A percentile compares a stretch with the other conserved stretches of the same genome.
phyloP scores from a whole-genome alignment of 2,329 filamentous ascomycete species.

The Beauveria caledonica region DNA sequence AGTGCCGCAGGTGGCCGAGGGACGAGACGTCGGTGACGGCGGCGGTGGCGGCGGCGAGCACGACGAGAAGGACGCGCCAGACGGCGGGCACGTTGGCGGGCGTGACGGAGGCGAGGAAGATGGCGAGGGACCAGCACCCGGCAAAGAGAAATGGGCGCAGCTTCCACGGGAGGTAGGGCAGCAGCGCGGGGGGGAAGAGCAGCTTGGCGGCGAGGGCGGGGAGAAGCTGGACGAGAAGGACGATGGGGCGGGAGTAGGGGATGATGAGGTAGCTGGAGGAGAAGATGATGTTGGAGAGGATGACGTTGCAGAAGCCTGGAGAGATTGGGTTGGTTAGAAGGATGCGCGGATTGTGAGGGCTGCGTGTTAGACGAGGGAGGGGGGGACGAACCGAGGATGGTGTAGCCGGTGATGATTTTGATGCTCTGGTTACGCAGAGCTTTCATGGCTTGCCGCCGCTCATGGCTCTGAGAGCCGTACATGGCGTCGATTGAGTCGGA shows the following conservation, averaged over 20 bases:
- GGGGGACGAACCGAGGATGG: constrained; percentile 4
- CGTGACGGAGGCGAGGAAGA: constrained; percentile 19
- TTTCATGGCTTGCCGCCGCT: constrained; percentile 2
- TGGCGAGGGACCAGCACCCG: constrained; percentile 22
- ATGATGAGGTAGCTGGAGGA: constrained; percentile 28
- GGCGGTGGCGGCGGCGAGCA: constrained; percentile 22
- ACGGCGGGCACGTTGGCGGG: constrained; percentile 27
- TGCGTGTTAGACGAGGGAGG: background rate
- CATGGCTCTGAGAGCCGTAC: background rate
- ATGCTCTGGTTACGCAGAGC: constrained; percentile 5
- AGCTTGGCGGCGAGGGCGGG: constrained; percentile 24
- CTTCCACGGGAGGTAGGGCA: constrained; percentile 22
- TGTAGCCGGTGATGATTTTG: constrained; percentile 8
- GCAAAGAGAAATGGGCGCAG: constrained; percentile 20
- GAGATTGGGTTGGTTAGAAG: background rate
- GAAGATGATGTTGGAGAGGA: constrained; percentile 24
- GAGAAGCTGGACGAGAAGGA: constrained; percentile 24
- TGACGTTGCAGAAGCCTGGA: constrained; percentile 23
- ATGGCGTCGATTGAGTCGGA: background rate
- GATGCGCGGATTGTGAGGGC: no score
- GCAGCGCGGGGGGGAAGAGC: constrained; percentile 18
- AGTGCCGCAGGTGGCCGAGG: constrained; percentile 22
- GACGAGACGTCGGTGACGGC: constrained; percentile 26
- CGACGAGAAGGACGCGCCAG: constrained; percentile 21
- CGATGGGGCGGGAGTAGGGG: constrained; percentile 24